A percentile compares a stretch with the other conserved stretches of the same genome.
phyloP scores from a whole-genome alignment of 306 rosid species.

The Coriaria nepalensis region DNA sequence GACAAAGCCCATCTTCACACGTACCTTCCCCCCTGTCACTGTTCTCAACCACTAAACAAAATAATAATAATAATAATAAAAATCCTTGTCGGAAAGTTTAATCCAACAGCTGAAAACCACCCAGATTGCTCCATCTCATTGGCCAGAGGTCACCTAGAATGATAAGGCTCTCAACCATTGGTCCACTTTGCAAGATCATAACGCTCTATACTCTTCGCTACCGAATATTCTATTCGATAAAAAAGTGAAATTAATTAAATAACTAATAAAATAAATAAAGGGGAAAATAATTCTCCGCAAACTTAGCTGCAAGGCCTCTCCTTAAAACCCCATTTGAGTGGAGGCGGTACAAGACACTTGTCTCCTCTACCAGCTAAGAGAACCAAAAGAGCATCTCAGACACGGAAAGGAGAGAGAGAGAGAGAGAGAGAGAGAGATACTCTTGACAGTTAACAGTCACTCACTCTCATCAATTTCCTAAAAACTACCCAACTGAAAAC shows the following conservation, averaged over 20 bases:
- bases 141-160: conserved; percentile 25
- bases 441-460: not conserved
- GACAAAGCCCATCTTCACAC: too few species aligned
- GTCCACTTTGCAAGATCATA: conserved; percentile 38
- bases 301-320: conserved; percentile 14
- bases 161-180: conserved; percentile 13
- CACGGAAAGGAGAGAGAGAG: not conserved
- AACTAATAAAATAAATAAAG: not conserved
- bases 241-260: too few species aligned
- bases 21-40: conserved; percentile 3
- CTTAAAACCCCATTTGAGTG: conserved; percentile 41
- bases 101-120: conserved; percentile 14
- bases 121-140: conserved; percentile 22
- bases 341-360: conserved; percentile 54
- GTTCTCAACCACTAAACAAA: conserved; percentile 14
- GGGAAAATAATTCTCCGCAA: conserved; percentile 10
- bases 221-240: conserved; percentile 1
- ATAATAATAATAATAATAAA: conserved; percentile 12
- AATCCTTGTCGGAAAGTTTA: conserved; percentile 36
- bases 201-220: conserved; percentile 4
- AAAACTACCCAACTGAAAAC: too few species aligned
- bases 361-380: conserved; percentile 10
- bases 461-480: too few species aligned
- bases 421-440: not conserved
- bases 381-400: conserved; percentile 4